Base-by-base conservation (phyloP, 768 basidiomycete species). In the Russula earlei region DNA sequence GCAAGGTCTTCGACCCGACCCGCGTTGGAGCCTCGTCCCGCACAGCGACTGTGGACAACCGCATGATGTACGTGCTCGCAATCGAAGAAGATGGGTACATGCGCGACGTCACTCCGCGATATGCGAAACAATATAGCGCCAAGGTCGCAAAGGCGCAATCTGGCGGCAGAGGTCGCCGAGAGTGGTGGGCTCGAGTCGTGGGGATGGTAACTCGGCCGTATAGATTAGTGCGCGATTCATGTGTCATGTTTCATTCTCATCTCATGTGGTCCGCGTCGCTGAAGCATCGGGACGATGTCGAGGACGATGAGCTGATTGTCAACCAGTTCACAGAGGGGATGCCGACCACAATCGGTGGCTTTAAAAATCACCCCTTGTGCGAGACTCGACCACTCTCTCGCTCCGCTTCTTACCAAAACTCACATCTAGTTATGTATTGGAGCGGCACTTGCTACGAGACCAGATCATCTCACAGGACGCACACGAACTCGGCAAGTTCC, bases 1-100 rank as follows among this genome's bases (percentile, higher is more conserved):
- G 84, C 55, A 83, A 84, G 55, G 73, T 79, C 25, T 94, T 91
- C 65, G 90, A 93, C 67, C 90, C 92, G 0, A 70, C 64, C 25
- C 59, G 62, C 12, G 58, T 54, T 15, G 52, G 59, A 15, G 54
- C 55, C 1, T n/a, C 48, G 17, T 31, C 37, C 43, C 63, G 64
- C 4, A 52, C 66, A 49, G 57, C 63, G 50, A 63, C 64, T 44
- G 72, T 74, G 44, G 85, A 90, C 62, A 94, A 97, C 63, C 78
- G 91, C 38, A 87, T 99, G 83, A 69, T 88, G 2, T 99, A 98
- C 68, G 96, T 98, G 3, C 68, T 98, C 5, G 94, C 87, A 1
- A 83, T 92, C 40, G 95, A 99, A 68, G 95, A 98, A 67, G 95
- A 99, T 67, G 88, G 89, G 0, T 91, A 82, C 65, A 91, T 84